Conservation (phyloP, 352 stramenopile genomes). For the Pythium chondricola region DNA sequence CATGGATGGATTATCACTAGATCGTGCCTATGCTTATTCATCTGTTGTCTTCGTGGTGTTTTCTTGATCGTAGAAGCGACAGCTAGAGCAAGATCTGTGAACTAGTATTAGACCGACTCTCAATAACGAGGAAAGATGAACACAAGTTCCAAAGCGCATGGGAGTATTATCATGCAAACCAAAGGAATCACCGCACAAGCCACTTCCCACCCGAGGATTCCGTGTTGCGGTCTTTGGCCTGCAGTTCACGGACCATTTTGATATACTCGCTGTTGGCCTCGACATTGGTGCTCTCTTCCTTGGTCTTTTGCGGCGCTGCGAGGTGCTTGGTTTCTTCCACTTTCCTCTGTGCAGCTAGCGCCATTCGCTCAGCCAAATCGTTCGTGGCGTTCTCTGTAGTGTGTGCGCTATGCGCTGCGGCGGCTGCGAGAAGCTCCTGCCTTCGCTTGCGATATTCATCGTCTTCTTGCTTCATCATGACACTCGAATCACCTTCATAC, state of each 20-base stretch:
- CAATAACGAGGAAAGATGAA: too few relatives aligned
- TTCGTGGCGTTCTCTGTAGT: too few relatives aligned
- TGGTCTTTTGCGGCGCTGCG: neutral
- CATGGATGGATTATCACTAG: too few relatives aligned
- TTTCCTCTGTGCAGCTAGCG: conserved; percentile 50
- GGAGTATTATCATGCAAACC: too few relatives aligned
- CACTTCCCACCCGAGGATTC: conserved; percentile 52
- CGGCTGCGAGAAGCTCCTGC: conserved; percentile 33
- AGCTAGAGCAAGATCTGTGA: too few relatives aligned
- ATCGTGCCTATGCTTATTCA: too few relatives aligned
- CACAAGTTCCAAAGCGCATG: too few relatives aligned
- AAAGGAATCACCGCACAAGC: conserved; percentile 70
- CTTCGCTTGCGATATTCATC: conserved; percentile 23
- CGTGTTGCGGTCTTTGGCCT: conserved; percentile 46
- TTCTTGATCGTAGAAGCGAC: too few relatives aligned
- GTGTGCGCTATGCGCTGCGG: too few relatives aligned
- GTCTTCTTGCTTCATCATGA: conserved; percentile 16
- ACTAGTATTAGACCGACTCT: too few relatives aligned
- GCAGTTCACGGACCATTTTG: conserved; percentile 52
- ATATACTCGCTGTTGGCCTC: conserved; percentile 41
- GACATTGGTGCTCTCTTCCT: conserved; percentile 8
- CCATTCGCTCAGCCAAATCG: conserved; percentile 66
- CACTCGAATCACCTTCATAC: conserved; percentile 21
- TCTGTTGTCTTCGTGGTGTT: too few relatives aligned
- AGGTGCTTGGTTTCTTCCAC: conserved; percentile 29